These are phyloP conservation scores for Penicillium sp. DNA, from an alignment of 2,329 filamentous ascomycete genomes.

Conservation along the genomic window DNA sequence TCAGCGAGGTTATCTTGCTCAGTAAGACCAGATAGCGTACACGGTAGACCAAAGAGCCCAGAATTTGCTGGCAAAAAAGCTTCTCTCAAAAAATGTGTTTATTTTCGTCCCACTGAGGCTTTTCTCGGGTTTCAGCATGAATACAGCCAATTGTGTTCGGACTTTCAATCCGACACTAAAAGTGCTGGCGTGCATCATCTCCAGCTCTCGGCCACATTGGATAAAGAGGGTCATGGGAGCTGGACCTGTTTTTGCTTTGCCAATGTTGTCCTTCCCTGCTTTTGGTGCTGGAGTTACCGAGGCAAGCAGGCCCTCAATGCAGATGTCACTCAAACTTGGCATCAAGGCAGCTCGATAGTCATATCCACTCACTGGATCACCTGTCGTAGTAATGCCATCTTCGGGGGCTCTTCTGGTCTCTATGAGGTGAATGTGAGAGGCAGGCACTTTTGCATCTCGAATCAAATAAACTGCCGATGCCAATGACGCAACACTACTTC, in stretches of 20 bases:
- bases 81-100: too few relatives aligned
- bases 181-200: too few relatives aligned
- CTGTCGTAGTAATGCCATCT: conserved; percentile 31
- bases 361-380: conserved; percentile 36
- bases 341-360: conserved; percentile 39
- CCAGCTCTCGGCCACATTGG: too few relatives aligned
- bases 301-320: conserved; percentile 35
- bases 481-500: conserved; percentile 38
- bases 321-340: conserved; percentile 37
- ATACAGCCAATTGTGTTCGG: too few relatives aligned
- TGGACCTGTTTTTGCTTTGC: neutral
- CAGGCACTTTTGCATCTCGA: conserved; percentile 36
- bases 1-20: neutral
- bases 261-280: conserved; percentile 17
- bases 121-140: too few relatives aligned
- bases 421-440: conserved; percentile 37
- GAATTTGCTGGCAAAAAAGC: neutral
- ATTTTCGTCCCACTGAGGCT: too few relatives aligned
- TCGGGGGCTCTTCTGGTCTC: conserved; percentile 34
- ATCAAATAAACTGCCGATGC: conserved; percentile 41
- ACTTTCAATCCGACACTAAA: too few relatives aligned
- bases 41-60: neutral
- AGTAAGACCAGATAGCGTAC: neutral
- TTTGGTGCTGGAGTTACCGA: conserved; percentile 28
- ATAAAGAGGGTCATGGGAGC: too few relatives aligned